A percentile compares a stretch with the other conserved stretches of the same genome.
Conservation (phyloP, 768 basidiomycete genomes). For the Paxillus ammoniavirescens region DNA sequence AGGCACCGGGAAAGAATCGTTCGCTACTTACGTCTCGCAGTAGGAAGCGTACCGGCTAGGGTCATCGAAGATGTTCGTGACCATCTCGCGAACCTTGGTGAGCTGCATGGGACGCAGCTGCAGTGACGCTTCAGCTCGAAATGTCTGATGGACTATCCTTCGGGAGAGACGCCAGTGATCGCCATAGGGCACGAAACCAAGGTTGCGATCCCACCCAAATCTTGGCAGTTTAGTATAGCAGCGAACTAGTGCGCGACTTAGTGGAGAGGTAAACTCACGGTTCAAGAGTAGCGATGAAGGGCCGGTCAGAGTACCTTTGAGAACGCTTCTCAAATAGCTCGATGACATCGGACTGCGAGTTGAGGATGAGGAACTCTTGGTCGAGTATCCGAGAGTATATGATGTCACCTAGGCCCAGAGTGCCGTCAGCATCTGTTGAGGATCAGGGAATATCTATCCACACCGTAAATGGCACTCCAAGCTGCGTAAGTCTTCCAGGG, state of each 20-base stretch:
- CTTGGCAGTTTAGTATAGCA: background rate
- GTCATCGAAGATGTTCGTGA: background rate
- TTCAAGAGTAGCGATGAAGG: conserved; percentile 17
- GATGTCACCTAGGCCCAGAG: conserved; percentile 2
- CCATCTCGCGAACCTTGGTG: conserved; percentile 2
- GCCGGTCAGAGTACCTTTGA: conserved; percentile 6
- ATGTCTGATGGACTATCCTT: conserved; percentile 11
- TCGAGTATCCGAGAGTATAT: conserved; percentile 1
- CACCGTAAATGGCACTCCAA: too few relatives aligned
- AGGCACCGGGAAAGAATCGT: background rate
- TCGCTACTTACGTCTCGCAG: background rate
- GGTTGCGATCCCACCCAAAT: conserved; percentile 6
- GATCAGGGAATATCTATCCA: too few relatives aligned
- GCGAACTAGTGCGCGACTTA: background rate
- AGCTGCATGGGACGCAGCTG: conserved; percentile 6
- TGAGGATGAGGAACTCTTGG: conserved; percentile 9
- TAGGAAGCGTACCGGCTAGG: background rate
- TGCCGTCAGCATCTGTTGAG: too few relatives aligned
- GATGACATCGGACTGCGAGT: conserved; percentile 6
- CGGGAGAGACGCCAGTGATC: conserved; percentile 12
- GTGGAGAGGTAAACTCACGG: conserved; percentile 3
- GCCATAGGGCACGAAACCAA: conserved; percentile 3
- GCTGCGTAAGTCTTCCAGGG: too few relatives aligned
- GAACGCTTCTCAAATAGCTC: conserved; percentile 9
- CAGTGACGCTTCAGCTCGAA: conserved; percentile 4